Percentiles rank a stretch among this genome's conserved stretches.
These are phyloP conservation scores for Hypoxylon sp. DNA, from an alignment of 2,329 filamentous ascomycete species.

Conservation along the genomic window DNA sequence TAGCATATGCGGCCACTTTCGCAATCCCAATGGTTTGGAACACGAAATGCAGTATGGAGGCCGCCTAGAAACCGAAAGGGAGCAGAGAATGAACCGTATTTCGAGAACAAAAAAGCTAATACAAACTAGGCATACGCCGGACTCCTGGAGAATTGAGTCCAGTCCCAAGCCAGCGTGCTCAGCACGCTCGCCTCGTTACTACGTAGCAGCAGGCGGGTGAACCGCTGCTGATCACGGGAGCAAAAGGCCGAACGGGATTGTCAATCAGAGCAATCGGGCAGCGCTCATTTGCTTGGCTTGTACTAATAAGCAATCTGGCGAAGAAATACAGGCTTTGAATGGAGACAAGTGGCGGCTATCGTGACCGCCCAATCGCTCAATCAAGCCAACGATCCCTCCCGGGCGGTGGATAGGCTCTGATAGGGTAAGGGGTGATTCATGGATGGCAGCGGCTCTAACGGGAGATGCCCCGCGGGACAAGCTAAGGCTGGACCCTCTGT, in stretches of 20 bases:
- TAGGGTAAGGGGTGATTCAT: neutral
- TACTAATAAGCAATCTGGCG: constrained; percentile 26
- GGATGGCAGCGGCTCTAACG: constrained; percentile 38
- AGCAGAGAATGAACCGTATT: neutral
- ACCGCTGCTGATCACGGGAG: constrained; percentile 36
- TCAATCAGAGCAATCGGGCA: constrained; percentile 35
- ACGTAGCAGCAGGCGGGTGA: constrained; percentile 29
- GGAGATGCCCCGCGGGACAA: constrained; percentile 32
- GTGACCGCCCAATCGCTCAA: constrained; percentile 39
- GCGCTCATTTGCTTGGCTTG: constrained; percentile 35
- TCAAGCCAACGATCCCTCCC: constrained; percentile 32
- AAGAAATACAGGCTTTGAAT: constrained; percentile 46
- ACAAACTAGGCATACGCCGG: constrained; percentile 4
- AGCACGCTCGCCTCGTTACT: constrained; percentile 38
- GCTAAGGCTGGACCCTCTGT: constrained; percentile 24
- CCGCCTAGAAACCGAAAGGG: constrained; percentile 24
- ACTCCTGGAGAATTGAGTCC: constrained; percentile 14
- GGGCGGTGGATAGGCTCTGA: constrained; percentile 11
- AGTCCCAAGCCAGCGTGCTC: constrained; percentile 20
- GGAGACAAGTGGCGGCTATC: constrained; percentile 52
- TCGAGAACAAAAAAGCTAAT: neutral
- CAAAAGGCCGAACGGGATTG: constrained; percentile 26
- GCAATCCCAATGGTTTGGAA: constrained; percentile 35
- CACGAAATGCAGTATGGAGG: constrained; percentile 27
- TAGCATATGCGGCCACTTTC: constrained; percentile 31